Conservation (phyloP, 352 stramenopile genomes). For the Globisporangium cystogenes region DNA sequence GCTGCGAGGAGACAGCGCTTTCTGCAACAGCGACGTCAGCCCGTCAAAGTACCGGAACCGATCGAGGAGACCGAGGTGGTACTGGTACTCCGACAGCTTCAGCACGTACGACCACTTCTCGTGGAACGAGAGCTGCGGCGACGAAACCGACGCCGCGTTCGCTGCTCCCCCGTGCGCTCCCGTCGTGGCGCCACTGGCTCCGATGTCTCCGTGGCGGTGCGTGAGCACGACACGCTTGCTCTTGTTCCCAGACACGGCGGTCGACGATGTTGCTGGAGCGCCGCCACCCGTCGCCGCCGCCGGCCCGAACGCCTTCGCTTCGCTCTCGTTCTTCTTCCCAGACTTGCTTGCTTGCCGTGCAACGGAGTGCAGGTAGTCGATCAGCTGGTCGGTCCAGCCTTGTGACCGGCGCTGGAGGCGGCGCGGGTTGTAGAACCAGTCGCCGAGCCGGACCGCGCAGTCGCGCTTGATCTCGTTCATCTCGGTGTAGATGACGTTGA, state of each 20-base stretch:
- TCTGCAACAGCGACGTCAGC: slow-evolving; percentile 73
- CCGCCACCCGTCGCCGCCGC: slow-evolving; percentile 1
- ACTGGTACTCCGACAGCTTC: slow-evolving; percentile 80
- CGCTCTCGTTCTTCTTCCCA: slow-evolving; percentile 16
- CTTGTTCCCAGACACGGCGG: not conserved
- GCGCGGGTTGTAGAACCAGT: slow-evolving; percentile 81
- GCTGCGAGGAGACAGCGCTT: slow-evolving; percentile 55
- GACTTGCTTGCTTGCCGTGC: slow-evolving; percentile 40
- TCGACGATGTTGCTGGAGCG: not conserved
- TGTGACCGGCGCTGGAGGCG: slow-evolving; percentile 62
- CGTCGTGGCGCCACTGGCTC: slow-evolving; percentile 3
- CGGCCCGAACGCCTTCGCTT: slow-evolving; percentile 6
- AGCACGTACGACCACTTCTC: slow-evolving; percentile 84
- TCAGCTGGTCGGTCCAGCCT: slow-evolving; percentile 76
- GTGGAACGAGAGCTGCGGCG: slow-evolving; percentile 35
- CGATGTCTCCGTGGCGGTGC: slow-evolving; percentile 27
- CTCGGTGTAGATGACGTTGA: slow-evolving; percentile 87
- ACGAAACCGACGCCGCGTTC: slow-evolving; percentile 8
- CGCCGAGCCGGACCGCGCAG: slow-evolving; percentile 41
- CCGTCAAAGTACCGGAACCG: slow-evolving; percentile 75
- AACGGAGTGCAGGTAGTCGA: slow-evolving; percentile 67
- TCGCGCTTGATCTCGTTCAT: slow-evolving; percentile 82
- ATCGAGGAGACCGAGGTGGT: slow-evolving; percentile 69
- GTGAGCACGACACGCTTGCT: slow-evolving; percentile 13
- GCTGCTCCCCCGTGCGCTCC: not conserved